phyloP scores from a whole-genome alignment of 2,329 filamentous ascomycete species.

The Didymella pomorum region DNA sequence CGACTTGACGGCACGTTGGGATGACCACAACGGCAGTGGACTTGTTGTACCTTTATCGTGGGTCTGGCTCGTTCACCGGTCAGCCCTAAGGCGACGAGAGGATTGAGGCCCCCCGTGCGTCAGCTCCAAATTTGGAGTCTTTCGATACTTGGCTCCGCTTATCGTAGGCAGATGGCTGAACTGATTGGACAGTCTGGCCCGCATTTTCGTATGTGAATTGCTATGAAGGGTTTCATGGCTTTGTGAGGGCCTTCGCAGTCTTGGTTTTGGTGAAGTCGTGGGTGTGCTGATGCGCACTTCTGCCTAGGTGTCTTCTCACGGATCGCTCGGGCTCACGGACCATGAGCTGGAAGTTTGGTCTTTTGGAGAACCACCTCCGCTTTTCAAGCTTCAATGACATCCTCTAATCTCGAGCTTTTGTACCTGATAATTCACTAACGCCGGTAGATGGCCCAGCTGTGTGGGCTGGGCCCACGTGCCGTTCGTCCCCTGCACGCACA shows the following conservation, averaged over 20 bases:
- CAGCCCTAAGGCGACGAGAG: constrained; percentile 18
- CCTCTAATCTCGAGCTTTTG: background rate
- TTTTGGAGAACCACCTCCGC: background rate
- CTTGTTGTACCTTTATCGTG: constrained; percentile 24
- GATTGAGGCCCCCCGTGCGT: constrained; percentile 16
- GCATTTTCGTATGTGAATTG: background rate
- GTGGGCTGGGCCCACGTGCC: background rate
- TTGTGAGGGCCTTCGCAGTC: background rate
- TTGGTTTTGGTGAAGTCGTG: background rate
- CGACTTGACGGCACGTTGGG: background rate
- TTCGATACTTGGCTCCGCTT: constrained; percentile 14
- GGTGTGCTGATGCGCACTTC: background rate
- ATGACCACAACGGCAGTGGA: background rate
- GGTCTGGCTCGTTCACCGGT: constrained; percentile 33
- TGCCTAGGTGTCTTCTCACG: background rate
- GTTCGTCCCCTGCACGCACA: background rate
- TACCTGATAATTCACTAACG: constrained; percentile 1
- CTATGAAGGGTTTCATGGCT: constrained; percentile 6
- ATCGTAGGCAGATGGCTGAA: constrained; percentile 8
- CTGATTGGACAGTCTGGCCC: constrained; percentile 5
- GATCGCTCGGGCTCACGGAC: background rate
- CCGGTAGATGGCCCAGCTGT: background rate
- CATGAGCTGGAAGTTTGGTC: background rate
- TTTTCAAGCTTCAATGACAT: background rate
- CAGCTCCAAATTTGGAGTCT: constrained; percentile 9